phyloP scores from a whole-genome alignment of 1,139 yeast genomes.

The Kodamaea suecica region DNA sequence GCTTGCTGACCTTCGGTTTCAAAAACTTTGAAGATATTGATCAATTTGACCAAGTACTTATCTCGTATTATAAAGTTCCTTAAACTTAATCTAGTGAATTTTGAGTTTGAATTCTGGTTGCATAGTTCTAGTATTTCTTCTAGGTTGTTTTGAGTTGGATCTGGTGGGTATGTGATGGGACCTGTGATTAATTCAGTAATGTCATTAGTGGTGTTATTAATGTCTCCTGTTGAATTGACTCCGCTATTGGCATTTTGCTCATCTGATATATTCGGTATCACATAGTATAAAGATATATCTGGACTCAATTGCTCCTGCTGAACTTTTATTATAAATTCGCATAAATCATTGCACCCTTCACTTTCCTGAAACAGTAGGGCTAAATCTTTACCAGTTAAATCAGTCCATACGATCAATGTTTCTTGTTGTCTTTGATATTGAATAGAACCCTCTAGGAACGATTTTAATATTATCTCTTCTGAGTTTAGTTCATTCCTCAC shows the following conservation, averaged over 20 bases:
- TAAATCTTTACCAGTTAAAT: conserved; percentile 69
- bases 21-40: conserved; percentile 50
- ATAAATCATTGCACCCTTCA: conserved; percentile 80
- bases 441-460: conserved; percentile 66
- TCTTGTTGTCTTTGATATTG: conserved; percentile 95
- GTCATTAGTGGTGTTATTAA: conserved; percentile 26
- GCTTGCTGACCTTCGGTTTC: conserved; percentile 12
- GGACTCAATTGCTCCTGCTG: conserved; percentile 62
- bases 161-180: conserved; percentile 67
- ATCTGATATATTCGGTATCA: conserved; percentile 49
- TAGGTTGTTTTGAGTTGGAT: conserved; percentile 49
- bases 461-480: conserved; percentile 57
- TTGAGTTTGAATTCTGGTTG: conserved; percentile 57
- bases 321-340: conserved; percentile 72
- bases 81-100: conserved; percentile 52
- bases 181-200: conserved; percentile 80
- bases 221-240: conserved; percentile 7
- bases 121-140: conserved; percentile 49
- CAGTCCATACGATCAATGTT: conserved; percentile 93
- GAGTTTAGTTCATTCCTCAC: conserved; percentile 72
- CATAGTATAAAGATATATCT: conserved; percentile 69
- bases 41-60: conserved; percentile 52
- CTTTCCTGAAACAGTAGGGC: conserved; percentile 92
- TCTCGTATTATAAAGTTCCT: conserved; percentile 48
- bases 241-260: conserved; percentile 14